Evolutionary conservation across 768 basidiomycete genomes (phyloP).

Genomic region (Plicaturopsis crispa): DNA sequence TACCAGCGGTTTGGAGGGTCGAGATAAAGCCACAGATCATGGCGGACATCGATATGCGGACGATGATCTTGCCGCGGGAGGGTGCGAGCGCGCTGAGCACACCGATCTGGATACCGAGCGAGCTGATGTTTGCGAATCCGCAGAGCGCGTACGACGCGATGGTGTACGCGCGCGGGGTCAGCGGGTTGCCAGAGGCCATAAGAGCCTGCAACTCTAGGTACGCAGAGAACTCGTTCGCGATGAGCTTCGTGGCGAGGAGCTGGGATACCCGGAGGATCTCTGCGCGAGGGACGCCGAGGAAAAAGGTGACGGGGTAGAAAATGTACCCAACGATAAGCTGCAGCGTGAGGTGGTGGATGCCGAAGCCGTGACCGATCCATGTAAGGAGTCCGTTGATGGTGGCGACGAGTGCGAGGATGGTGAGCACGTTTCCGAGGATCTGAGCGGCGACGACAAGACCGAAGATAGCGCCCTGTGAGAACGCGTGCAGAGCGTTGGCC

Average conservation of each 20-base stretch:
- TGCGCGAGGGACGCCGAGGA: conserved; percentile 68
- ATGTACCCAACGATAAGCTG: conserved; percentile 82
- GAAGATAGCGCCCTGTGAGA: conserved; percentile 78
- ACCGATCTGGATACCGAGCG: conserved; percentile 82
- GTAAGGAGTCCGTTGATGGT: conserved; percentile 80
- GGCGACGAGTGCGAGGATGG: conserved; percentile 76
- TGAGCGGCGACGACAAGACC: conserved; percentile 84
- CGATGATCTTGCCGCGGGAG: conserved; percentile 62
- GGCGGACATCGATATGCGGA: conserved; percentile 57
- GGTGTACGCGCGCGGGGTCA: conserved; percentile 68
- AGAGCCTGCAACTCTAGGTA: conserved; percentile 47
- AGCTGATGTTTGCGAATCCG: conserved; percentile 85
- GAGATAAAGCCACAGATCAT: conserved; percentile 68
- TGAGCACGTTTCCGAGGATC: conserved; percentile 82
- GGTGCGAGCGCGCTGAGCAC: conserved; percentile 67
- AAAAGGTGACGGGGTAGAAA: conserved; percentile 83
- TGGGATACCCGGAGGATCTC: conserved; percentile 79
- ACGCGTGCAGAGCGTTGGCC: conserved; percentile 84
- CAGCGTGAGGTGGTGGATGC: conserved; percentile 74
- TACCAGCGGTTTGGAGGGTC: conserved; percentile 51
- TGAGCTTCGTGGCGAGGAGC: conserved; percentile 79
- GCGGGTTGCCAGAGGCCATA: conserved; percentile 39
- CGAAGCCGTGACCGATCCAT: conserved; percentile 84
- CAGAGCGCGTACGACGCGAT: conserved; percentile 86
- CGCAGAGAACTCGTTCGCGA: conserved; percentile 83